Conservation (phyloP, 164 flowering plant genomes). For the Tetrastigma voinierianum region DNA sequence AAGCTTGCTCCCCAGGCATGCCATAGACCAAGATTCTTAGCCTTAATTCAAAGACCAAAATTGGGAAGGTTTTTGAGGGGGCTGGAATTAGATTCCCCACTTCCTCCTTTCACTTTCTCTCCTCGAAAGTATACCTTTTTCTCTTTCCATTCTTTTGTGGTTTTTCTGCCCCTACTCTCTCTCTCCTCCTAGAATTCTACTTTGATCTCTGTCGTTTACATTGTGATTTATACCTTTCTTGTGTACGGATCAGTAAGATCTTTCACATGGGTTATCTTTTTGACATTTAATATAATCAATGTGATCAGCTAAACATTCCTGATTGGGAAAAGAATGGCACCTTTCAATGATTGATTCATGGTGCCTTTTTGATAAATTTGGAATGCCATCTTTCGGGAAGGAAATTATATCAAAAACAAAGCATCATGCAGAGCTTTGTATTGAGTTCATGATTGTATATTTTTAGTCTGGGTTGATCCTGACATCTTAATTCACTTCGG, state of each 20-base stretch:
- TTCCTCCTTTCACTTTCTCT: slow-evolving; percentile 8
- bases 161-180: not conserved
- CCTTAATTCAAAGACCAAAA: slow-evolving; percentile 21
- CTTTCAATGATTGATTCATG: too few relatives aligned
- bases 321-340: too few relatives aligned
- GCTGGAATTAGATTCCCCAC: slow-evolving; percentile 37
- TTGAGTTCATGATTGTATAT: too few relatives aligned
- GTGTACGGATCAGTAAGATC: not conserved
- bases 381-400: too few relatives aligned
- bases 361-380: too few relatives aligned
- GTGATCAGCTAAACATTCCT: too few relatives aligned
- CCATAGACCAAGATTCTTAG: slow-evolving; percentile 39
- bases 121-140: slow-evolving; percentile 20
- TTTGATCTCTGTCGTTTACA: not conserved
- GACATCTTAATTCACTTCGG: too few relatives aligned
- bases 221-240: slow-evolving; percentile 12
- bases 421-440: too few relatives aligned
- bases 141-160: slow-evolving; percentile 11
- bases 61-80: slow-evolving; percentile 1
- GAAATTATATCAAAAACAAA: too few relatives aligned
- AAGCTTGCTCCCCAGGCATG: slow-evolving; percentile 34
- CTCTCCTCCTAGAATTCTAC: not conserved
- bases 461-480: too few relatives aligned
- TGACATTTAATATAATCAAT: too few relatives aligned
- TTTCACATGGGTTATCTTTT: too few relatives aligned